Conservation (phyloP, 805 yeast species). For the Candida wancherniae region DNA sequence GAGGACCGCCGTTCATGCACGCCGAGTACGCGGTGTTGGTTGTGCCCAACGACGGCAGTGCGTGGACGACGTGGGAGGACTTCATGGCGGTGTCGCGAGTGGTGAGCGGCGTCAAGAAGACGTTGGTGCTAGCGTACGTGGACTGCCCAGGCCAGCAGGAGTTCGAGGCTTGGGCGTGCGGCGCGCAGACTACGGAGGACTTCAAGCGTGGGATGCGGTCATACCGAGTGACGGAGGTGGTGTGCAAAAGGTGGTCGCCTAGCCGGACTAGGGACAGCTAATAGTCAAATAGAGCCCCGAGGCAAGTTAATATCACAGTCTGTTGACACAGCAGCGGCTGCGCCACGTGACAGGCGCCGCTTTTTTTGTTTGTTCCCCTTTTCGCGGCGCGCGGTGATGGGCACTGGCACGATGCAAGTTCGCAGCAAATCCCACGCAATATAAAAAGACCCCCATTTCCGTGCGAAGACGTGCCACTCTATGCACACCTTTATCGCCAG, state of each 20-base stretch:
- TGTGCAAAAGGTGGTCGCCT: constrained; percentile 82
- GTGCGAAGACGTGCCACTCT: too few relatives aligned
- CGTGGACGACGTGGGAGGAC: constrained; percentile 50
- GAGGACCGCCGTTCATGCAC: constrained; percentile 95
- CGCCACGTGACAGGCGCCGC: too few relatives aligned
- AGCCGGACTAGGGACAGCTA: constrained; percentile 77
- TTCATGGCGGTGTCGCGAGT: constrained; percentile 70
- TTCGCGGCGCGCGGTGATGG: too few relatives aligned
- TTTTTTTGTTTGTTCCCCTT: too few relatives aligned
- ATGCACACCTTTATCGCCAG: constrained; percentile 18
- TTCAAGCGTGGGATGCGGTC: constrained; percentile 29
- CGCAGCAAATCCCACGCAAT: too few relatives aligned
- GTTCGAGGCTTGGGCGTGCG: constrained; percentile 13
- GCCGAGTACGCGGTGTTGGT: constrained; percentile 77
- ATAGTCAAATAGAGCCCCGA: too few relatives aligned
- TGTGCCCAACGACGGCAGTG: constrained; percentile 32
- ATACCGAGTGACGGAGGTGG: constrained; percentile 58
- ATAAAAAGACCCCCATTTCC: constrained; percentile 16
- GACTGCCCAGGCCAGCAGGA: constrained; percentile 43
- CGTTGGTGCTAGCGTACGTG: constrained; percentile 64
- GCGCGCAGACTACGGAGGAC: constrained; percentile 10
- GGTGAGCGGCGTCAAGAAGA: constrained; percentile 81
- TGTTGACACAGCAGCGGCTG: too few relatives aligned
- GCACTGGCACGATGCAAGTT: too few relatives aligned
- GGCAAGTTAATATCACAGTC: too few relatives aligned